Evolutionary conservation across 108 stramenopile genomes (phyloP), one percentile per base, ranked within the genome.

Genomic region (Pseudonitzschia pungens): DNA sequence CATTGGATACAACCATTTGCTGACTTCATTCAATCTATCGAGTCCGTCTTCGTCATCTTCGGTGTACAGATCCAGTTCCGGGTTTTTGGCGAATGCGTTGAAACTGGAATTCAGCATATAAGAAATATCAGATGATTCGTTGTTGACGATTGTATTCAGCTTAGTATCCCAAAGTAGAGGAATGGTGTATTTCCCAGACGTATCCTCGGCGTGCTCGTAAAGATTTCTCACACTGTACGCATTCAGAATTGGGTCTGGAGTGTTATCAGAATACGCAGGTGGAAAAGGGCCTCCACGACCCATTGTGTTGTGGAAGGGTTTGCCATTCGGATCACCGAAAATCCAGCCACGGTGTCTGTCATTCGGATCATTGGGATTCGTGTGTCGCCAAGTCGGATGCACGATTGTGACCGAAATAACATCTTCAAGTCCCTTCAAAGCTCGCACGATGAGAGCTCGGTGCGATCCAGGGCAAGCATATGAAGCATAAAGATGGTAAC

Each of bases 151-250:
- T 8, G 91, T 96, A 24, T 90, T 77, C 8, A 80, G 73, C 80
- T 96, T 92, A 74, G 92, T 97, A 82, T 99, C 99, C 81, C 90
- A 98, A 32, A 99, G 84, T 0, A 99, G 80, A 4, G 99, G 99
- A 43, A 98, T 97, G 11, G 96, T 87, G 84, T 93, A 98, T 84
- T 99, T 94, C 43, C 90, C 96, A 42, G 80, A 85, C 9, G 80
- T 85, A 68, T 94, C 94, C 41, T 70, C 28, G 5, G 87, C 83
- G 29, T 73, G n/a, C 48, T 87, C 81, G 44, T 87, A 87, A 2
- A 87, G 53, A 21, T 87, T 79, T 56, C 84, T 60, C 15, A 87
- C 77, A 59, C 73, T 77, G 43, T 65, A 77, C 26, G 81, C 80
- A 54, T 64, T 71, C 26, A 82, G 62, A 41, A 77, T 40, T 8